Evolutionary conservation across 2,329 filamentous ascomycete genomes (phyloP).

Genomic region (Alternaria triticina): DNA sequence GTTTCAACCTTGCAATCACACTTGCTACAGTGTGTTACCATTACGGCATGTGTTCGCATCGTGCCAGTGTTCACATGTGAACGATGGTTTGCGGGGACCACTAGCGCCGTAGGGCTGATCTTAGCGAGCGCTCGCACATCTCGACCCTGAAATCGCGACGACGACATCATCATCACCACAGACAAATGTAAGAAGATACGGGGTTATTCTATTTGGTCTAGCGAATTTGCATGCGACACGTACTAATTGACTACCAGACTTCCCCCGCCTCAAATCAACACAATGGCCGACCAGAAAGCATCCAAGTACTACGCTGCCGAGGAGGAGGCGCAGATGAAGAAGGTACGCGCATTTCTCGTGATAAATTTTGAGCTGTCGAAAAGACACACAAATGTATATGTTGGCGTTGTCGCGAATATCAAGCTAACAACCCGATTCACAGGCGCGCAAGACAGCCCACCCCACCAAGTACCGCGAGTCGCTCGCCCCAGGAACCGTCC

Average conservation of each 20-base stretch:
- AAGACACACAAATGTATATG: background rate
- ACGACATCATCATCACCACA: slow-evolving; percentile 23
- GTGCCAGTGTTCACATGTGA: background rate
- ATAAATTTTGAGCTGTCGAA: background rate
- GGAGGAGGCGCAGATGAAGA: slow-evolving; percentile 86
- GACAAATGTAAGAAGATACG: background rate
- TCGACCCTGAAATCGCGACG: slow-evolving; percentile 25
- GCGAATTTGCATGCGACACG: background rate
- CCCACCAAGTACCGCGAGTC: slow-evolving; percentile 85
- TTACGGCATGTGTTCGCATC: background rate
- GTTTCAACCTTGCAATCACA: background rate
- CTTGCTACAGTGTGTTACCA: background rate
- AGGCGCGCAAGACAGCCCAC: slow-evolving; percentile 95
- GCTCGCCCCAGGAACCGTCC: slow-evolving; percentile 90
- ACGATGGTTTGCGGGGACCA: slow-evolving; percentile 12
- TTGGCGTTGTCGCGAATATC: background rate
- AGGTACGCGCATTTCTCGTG: slow-evolving; percentile 70
- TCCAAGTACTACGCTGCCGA: slow-evolving; percentile 98
- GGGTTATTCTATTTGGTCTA: background rate
- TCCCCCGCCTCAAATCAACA: background rate
- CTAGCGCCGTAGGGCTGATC: slow-evolving; percentile 23
- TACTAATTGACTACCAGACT: slow-evolving; percentile 12
- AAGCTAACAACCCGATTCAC: slow-evolving; percentile 23
- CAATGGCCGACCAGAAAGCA: slow-evolving; percentile 70
- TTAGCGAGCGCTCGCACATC: slow-evolving; percentile 32